phyloP scores from a whole-genome alignment of 2,329 filamentous ascomycete species.

The Botryotinia narcissicola region DNA sequence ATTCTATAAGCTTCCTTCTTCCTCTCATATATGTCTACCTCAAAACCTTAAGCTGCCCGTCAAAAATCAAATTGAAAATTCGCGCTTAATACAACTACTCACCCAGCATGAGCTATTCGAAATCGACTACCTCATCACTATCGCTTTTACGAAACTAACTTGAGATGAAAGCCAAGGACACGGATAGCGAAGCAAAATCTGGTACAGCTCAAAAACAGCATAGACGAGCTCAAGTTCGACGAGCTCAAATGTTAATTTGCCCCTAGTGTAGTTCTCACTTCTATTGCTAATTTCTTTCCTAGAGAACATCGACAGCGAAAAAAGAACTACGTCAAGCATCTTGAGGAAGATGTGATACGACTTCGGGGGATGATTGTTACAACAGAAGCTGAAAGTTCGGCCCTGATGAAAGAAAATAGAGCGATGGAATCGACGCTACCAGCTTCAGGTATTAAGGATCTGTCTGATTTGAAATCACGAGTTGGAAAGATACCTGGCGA shows the following conservation, averaged over 20 bases:
- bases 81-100: background rate
- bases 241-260: constrained; percentile 34
- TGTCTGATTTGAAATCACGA: background rate
- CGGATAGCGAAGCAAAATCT: constrained; percentile 19
- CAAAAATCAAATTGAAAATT: background rate
- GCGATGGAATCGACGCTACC: constrained; percentile 24
- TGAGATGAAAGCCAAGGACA: constrained; percentile 18
- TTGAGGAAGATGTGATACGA: constrained; percentile 35
- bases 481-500: no score
- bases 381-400: constrained; percentile 26
- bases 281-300: background rate
- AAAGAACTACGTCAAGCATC: constrained; percentile 33
- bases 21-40: background rate
- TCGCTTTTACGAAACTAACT: background rate
- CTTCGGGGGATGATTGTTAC: constrained; percentile 33
- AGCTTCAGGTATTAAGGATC: background rate
- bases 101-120: background rate
- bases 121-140: background rate
- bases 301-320: constrained; percentile 37
- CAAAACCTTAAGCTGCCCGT: background rate
- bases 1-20: background rate
- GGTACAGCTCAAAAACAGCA: constrained; percentile 31
- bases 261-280: background rate
- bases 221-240: constrained; percentile 35
- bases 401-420: constrained; percentile 30